These are phyloP conservation scores for Tritrichomonas foetus DNA, from an alignment of 208 protist genomes.

Conservation along the genomic window DNA sequence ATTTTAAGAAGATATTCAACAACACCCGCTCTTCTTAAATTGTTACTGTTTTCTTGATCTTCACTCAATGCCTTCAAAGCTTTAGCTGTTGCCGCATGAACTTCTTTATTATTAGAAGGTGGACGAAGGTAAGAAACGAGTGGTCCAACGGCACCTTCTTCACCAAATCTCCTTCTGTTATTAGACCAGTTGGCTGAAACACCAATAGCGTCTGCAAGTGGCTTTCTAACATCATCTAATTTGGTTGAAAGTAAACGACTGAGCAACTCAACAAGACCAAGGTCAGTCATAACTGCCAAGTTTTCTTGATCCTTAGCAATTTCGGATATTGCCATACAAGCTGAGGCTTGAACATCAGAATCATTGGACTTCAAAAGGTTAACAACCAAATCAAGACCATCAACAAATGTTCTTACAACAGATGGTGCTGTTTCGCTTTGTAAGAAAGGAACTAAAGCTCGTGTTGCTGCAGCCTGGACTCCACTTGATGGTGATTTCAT, in stretches of 20 bases:
- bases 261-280: neutral
- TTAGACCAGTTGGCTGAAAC: neutral
- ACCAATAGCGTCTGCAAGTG: conserved; percentile 4
- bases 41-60: conserved; percentile 19
- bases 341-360: neutral
- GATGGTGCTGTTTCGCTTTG: neutral
- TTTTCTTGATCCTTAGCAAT: conserved; percentile 25
- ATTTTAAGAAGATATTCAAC: conserved; percentile 23
- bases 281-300: conserved; percentile 23
- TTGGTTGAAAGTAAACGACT: neutral
- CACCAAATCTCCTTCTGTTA: conserved; percentile 19
- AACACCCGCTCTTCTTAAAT: neutral
- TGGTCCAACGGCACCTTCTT: conserved; percentile 28
- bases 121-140: conserved; percentile 17
- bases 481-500: neutral
- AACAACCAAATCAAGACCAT: conserved; percentile 15
- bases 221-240: neutral
- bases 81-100: conserved; percentile 25
- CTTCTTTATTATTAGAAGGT: neutral
- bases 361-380: neutral
- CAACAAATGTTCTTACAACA: conserved; percentile 9
- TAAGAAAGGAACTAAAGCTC: conserved; percentile 33
- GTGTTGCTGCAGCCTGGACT: conserved; percentile 1
- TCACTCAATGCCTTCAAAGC: conserved; percentile 2
- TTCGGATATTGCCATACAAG: conserved; percentile 23